Conservation (phyloP, 495 filamentous ascomycete species). For the Hypoxylon lienhwacheense region DNA sequence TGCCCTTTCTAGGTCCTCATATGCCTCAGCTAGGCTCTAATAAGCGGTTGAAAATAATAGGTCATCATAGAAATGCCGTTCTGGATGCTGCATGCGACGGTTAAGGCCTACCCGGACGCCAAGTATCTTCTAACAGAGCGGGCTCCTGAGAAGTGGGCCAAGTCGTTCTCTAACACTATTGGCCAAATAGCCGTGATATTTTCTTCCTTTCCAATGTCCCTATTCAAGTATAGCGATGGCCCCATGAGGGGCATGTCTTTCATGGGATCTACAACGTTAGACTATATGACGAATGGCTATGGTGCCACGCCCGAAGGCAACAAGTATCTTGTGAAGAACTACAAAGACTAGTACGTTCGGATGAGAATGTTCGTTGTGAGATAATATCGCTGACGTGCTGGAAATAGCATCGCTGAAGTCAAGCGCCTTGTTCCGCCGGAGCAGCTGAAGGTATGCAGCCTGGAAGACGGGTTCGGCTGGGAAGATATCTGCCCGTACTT, state of each 20-base stretch:
- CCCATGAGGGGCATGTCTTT: slow-evolving; percentile 11
- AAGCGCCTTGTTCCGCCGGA: slow-evolving; percentile 38
- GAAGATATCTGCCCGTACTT: slow-evolving; percentile 38
- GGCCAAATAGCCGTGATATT: slow-evolving; percentile 5
- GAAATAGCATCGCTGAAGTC: slow-evolving; percentile 36
- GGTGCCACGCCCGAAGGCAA: slow-evolving; percentile 20
- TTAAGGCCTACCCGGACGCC: slow-evolving; percentile 40
- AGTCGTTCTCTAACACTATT: slow-evolving; percentile 30
- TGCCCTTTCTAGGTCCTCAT: neutral
- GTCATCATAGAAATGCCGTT: slow-evolving; percentile 38
- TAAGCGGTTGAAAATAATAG: too few species aligned
- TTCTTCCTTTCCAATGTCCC: slow-evolving; percentile 21
- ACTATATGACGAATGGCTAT: slow-evolving; percentile 29
- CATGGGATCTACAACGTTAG: neutral
- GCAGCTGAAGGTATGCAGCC: slow-evolving; percentile 32
- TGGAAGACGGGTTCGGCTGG: slow-evolving; percentile 43
- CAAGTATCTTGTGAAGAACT: slow-evolving; percentile 29
- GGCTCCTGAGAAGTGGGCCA: slow-evolving; percentile 40
- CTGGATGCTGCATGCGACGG: slow-evolving; percentile 31
- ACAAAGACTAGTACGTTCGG: slow-evolving; percentile 36
- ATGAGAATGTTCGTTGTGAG: neutral
- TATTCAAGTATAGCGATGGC: slow-evolving; percentile 30
- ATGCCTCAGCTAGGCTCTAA: neutral
- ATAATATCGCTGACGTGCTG: neutral
- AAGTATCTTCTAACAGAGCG: slow-evolving; percentile 42